phyloP scores from a whole-genome alignment of 352 stramenopile genomes.

The Pythium chondricola region DNA sequence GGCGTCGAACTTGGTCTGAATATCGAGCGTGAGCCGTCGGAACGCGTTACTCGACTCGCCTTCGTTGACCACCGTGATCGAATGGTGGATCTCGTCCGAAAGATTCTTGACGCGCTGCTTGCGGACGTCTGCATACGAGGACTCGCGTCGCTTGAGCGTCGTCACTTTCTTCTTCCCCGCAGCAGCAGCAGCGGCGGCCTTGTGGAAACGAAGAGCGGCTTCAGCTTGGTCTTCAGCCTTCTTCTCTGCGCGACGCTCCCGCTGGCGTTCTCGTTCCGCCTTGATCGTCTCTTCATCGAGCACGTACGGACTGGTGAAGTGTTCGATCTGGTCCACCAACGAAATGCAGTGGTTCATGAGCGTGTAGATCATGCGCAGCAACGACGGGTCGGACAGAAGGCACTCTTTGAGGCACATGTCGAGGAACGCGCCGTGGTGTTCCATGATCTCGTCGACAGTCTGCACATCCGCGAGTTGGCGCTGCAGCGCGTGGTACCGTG shows the following conservation, averaged over 20 bases:
- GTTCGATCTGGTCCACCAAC: slow-evolving; percentile 93
- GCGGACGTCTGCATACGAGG: slow-evolving; percentile 72
- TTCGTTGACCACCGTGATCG: slow-evolving; percentile 51
- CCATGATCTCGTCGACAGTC: slow-evolving; percentile 94
- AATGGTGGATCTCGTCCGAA: slow-evolving; percentile 69
- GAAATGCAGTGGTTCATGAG: slow-evolving; percentile 96
- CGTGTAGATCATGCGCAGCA: slow-evolving; percentile 92
- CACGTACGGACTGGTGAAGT: slow-evolving; percentile 79
- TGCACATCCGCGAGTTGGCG: slow-evolving; percentile 60
- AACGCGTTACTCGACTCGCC: slow-evolving; percentile 70
- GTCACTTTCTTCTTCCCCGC: slow-evolving; percentile 49
- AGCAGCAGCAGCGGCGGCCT: slow-evolving; percentile 17
- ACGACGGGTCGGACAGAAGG: slow-evolving; percentile 93
- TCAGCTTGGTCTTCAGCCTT: slow-evolving; percentile 70
- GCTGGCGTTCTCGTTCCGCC: slow-evolving; percentile 64
- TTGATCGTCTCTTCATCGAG: slow-evolving; percentile 86
- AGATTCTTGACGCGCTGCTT: slow-evolving; percentile 76
- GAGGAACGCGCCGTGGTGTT: slow-evolving; percentile 93
- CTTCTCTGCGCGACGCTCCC: slow-evolving; percentile 76
- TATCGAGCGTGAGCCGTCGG: slow-evolving; percentile 63
- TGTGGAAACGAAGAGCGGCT: slow-evolving; percentile 46
- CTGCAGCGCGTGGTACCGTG: slow-evolving; percentile 89
- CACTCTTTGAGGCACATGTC: slow-evolving; percentile 96
- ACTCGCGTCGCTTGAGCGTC: slow-evolving; percentile 52
- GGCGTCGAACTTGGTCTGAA: slow-evolving; percentile 86